Evolutionary conservation across 2,329 filamentous ascomycete genomes (phyloP).

Genomic region (Orbilia javanica): DNA sequence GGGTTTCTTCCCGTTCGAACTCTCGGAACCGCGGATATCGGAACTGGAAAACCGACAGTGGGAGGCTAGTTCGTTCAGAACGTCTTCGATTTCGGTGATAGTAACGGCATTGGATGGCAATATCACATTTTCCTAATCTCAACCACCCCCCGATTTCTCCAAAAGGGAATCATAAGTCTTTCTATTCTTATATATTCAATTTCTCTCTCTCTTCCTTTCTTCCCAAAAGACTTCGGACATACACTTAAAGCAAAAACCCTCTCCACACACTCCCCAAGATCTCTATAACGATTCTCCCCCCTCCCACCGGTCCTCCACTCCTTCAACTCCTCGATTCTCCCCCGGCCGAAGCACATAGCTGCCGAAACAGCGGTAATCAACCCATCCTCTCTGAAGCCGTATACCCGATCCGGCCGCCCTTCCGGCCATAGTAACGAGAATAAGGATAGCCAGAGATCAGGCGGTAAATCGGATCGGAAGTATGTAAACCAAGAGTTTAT

Average conservation of each 20-base stretch:
- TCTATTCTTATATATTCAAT: background rate
- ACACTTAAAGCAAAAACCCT: constrained; percentile 59
- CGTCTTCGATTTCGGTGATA: constrained; percentile 60
- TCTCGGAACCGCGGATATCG: constrained; percentile 17
- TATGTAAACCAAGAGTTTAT: constrained; percentile 59
- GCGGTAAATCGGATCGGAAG: constrained; percentile 58
- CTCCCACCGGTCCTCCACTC: constrained; percentile 58
- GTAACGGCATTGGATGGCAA: constrained; percentile 48
- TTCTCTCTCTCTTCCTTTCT: too few relatives aligned
- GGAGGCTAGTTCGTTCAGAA: constrained; percentile 60
- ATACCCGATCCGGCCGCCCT: constrained; percentile 60
- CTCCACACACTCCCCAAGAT: constrained; percentile 59
- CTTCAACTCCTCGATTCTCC: constrained; percentile 55
- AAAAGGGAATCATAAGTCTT: constrained; percentile 23
- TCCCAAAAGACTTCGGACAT: constrained; percentile 6
- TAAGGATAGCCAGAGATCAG: constrained; percentile 56
- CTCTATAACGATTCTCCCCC: constrained; percentile 45
- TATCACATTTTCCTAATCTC: constrained; percentile 51
- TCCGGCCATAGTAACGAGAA: constrained; percentile 61
- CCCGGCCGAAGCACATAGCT: constrained; percentile 58
- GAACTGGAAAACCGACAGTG: constrained; percentile 60
- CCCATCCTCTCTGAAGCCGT: constrained; percentile 59
- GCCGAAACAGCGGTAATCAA: constrained; percentile 58
- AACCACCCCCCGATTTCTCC: too few relatives aligned
- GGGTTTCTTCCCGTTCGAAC: background rate